Base-by-base conservation (phyloP, 129 eudicot species). In the Escallonia rubra region DNA sequence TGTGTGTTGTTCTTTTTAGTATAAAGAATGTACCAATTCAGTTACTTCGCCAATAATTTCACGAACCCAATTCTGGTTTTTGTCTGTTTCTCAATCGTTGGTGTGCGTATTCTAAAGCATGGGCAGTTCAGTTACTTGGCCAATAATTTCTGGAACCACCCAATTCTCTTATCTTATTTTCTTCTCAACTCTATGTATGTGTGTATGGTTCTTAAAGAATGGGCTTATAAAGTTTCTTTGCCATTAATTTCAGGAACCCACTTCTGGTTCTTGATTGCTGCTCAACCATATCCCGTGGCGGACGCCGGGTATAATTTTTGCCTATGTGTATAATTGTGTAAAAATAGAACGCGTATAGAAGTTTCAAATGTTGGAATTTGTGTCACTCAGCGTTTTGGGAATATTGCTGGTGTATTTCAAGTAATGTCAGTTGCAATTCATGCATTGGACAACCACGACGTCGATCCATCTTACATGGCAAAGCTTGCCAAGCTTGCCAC, bases 31-130 rank as follows among this genome's bases (percentile, higher is more conserved):
- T 6, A 0, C 50, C 2, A 46, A 46, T 46, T 54, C 48, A 41
- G 58, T 34, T 15, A 46, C 56, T 38, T 15, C 41, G 43, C 48
- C 34, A 23, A 23, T 23, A 69, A 55, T 69, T 38, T 56, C 80
- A 93, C 96, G 85, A 93, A 93, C 34, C 98, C 98, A 5, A 89
- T 93, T 34, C 79, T 93, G 77, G 92, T 93, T 61, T 92, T 93
- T 14, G 98, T 89, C 76, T 89, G 96, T 50, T 93, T 96, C 78
- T 85, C 82, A 48, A 74, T 80, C 8, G 95, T 93, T 0, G 34
- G 34, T 23, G 34, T 23, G 34, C 34, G 1, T 23, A 1, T 23
- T 23, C 34, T 23, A 23, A 23, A 23, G 10, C 1, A 2, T 46
- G 50, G 50, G 8, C 50, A 46, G 10, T 46, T 54, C 48, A 23